phyloP scores from a whole-genome alignment of 805 yeast species.

The Teunomyces lycoperdinae region DNA sequence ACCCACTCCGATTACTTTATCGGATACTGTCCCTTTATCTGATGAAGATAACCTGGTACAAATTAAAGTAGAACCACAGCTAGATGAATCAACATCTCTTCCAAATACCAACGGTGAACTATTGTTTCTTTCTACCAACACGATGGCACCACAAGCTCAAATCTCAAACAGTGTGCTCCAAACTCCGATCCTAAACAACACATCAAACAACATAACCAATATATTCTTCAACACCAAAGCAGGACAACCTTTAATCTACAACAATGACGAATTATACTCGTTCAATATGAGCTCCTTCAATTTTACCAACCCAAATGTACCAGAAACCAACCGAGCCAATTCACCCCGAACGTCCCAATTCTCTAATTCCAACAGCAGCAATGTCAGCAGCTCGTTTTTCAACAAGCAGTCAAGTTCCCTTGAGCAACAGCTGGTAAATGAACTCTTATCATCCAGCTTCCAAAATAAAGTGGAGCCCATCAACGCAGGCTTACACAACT shows the following conservation, averaged over 20 bases:
- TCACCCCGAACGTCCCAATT: neutral
- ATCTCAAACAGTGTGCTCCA: conserved; percentile 16
- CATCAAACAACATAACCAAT: conserved; percentile 35
- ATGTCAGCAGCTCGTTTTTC: conserved; percentile 12
- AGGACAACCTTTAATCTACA: neutral
- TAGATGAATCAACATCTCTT: neutral
- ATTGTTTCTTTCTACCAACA: neutral
- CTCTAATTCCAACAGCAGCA: conserved; percentile 8
- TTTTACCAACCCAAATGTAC: conserved; percentile 16
- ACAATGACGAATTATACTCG: conserved; percentile 27
- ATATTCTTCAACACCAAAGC: conserved; percentile 29
- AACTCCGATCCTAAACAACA: conserved; percentile 26
- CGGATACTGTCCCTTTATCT: neutral
- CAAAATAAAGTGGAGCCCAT: conserved; percentile 10
- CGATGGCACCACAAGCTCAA: neutral
- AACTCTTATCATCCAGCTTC: neutral
- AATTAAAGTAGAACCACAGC: neutral
- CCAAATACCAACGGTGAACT: neutral
- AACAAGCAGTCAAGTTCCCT: conserved; percentile 14
- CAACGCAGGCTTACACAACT: conserved; percentile 23
- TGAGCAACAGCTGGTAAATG: neutral
- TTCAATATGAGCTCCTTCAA: conserved; percentile 36
- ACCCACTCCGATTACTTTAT: neutral
- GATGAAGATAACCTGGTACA: neutral
- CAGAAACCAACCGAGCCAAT: neutral